Percentiles rank a stretch among this genome's conserved stretches.
Evolutionary conservation across 306 rosid genomes (phyloP).

Genomic region (Fagus crenata): DNA sequence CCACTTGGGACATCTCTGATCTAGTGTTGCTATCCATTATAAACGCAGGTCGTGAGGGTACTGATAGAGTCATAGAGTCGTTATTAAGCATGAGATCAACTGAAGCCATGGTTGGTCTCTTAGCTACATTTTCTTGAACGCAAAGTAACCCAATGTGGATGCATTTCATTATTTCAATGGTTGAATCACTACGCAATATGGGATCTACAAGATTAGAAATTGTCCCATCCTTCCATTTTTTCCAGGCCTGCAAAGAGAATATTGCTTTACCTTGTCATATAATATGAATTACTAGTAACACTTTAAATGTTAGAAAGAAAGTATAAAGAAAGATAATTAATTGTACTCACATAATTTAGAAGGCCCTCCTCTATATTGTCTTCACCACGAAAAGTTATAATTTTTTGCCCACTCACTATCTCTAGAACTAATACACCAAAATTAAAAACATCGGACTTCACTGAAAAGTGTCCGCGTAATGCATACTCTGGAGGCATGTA

Average conservation of each 20-base stretch:
- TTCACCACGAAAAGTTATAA: background rate
- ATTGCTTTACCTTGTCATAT: too few species aligned
- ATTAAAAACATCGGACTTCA: constrained; percentile 23
- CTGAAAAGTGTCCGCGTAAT: background rate
- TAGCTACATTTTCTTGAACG: background rate
- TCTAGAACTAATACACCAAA: constrained; percentile 26
- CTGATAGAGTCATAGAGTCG: constrained; percentile 3
- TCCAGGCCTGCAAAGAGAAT: too few species aligned
- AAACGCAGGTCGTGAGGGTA: background rate
- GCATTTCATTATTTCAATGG: too few species aligned
- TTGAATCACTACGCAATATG: too few species aligned
- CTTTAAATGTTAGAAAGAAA: background rate
- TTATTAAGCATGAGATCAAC: constrained; percentile 23
- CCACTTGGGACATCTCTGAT: background rate
- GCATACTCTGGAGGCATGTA: background rate
- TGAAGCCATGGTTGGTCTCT: constrained; percentile 23
- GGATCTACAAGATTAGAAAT: too few species aligned
- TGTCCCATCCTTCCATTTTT: too few species aligned
- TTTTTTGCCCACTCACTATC: constrained; percentile 6
- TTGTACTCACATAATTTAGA: background rate
- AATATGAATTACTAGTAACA: background rate
- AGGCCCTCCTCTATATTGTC: background rate
- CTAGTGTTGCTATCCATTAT: background rate
- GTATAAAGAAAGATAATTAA: background rate
- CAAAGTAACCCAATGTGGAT: constrained; percentile 14